Percentiles rank a stretch among this genome's conserved stretches.
These are phyloP conservation scores for sweet orange (Citrus sinensis) DNA, from an alignment of 345 rosid species.

Conservation along the genomic window DNA sequence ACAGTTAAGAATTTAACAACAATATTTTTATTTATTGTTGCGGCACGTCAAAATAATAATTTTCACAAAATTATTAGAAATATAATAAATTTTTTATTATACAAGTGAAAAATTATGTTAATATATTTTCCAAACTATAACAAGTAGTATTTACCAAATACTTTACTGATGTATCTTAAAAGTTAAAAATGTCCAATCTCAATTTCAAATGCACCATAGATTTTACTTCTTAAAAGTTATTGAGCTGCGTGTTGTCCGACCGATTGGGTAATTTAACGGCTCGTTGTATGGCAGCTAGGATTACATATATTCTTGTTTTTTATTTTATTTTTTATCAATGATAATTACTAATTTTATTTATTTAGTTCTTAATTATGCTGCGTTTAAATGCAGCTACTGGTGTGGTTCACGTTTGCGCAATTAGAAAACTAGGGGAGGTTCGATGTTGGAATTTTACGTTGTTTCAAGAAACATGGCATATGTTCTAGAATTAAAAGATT, in stretches of 20 bases:
- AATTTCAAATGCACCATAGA: no score
- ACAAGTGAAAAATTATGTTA: accelerated
- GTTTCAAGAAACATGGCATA: not conserved
- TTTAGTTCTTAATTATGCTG: not conserved
- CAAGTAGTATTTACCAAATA: accelerated
- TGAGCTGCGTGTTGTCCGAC: not conserved
- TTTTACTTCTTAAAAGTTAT: not conserved
- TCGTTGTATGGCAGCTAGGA: not conserved
- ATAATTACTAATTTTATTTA: not conserved
- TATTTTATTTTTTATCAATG: not conserved
- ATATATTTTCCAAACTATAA: no score
- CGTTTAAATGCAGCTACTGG: not conserved
- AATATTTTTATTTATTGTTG: no score
- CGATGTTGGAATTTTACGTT: not conserved
- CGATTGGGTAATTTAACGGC: not conserved
- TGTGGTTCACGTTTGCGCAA: not conserved
- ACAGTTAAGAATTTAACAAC: no score
- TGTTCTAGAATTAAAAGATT: not conserved
- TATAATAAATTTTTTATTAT: no score
- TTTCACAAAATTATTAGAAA: no score
- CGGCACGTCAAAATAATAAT: no score
- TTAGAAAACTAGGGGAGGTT: not conserved
- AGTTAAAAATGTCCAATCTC: no score
- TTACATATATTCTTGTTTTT: not conserved
- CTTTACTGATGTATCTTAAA: accelerated